Base-by-base conservation (phyloP, 2,329 filamentous ascomycete species). In the Botrytis sinoallii region DNA sequence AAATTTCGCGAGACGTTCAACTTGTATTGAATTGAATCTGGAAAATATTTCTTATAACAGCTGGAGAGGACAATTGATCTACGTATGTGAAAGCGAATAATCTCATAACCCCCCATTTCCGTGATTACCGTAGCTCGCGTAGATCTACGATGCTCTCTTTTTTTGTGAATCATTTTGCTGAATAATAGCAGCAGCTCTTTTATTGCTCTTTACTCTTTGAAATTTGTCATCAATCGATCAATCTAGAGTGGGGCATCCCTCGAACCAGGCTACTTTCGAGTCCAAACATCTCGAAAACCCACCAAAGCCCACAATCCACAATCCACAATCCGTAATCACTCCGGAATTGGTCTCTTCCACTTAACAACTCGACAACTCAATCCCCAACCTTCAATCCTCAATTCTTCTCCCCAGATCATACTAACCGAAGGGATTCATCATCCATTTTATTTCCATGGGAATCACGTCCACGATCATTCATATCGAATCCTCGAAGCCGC, bases 191-290 rank as follows among this genome's bases (percentile, higher is more conserved):
- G 48, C 12, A n/a, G 48, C 25, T n/a, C 4, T 52, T 16, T 52
- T 52, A 14, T 52, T 52, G 3, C 48, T 52, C 10, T 52, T 67
- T 55, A 55, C n/a, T 10, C 35, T 25, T 29, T 40, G 8, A 55
- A 52, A 71, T 71, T 71, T 71, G 69, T 71, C 69, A 71, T 71
- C 55, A n/a, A 63, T 29, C 52, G 25, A 32, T 57, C 52, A 35
- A 14, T 44, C 40, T 20, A n/a, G 25, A 66, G 69, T 66, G 69
- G 69, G 69, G 69, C 69, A 71, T 29, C 9, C 7, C 48, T 52
- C 25, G n/a, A n/a, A 25, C 48, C 48, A 48, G 46, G 46, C 44
- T 22, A 22, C 42, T 44, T 16, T 44, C 1, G 16, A 25, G 46
- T 48, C 48, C n/a, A 16, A 55, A 29, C n/a, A 55, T 16, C n/a